Evolutionary conservation across 208 protist species (phyloP).

Genomic region (Phytomonas serpens): DNA sequence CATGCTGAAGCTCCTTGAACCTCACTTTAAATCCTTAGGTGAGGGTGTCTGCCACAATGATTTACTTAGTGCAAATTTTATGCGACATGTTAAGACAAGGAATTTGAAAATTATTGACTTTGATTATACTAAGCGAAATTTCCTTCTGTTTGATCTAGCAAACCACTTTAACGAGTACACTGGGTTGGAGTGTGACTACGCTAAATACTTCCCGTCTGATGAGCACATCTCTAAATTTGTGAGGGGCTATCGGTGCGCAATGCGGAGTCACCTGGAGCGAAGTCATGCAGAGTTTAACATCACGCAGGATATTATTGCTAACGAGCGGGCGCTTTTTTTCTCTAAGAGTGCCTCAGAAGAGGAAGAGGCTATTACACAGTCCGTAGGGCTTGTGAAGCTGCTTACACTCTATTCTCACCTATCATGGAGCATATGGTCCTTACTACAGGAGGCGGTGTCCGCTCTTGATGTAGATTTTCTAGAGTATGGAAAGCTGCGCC

Average conservation of each 20-base stretch:
- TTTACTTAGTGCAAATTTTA: conserved; percentile 86
- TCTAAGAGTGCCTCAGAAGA: conserved; percentile 23
- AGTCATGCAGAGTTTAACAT: neutral
- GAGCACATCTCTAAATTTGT: conserved; percentile 70
- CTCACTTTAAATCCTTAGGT: conserved; percentile 19
- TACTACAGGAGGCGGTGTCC: conserved; percentile 87
- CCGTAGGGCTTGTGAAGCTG: conserved; percentile 53
- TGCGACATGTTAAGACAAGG: conserved; percentile 46
- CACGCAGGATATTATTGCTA: conserved; percentile 33
- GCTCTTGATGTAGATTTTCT: conserved; percentile 83
- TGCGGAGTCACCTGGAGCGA: conserved; percentile 37
- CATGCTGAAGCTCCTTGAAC: conserved; percentile 35
- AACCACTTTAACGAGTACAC: conserved; percentile 93
- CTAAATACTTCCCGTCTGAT: conserved; percentile 64
- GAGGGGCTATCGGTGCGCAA: conserved; percentile 47
- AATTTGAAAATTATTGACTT: conserved; percentile 89
- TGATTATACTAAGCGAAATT: conserved; percentile 87
- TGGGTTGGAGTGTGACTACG: conserved; percentile 86
- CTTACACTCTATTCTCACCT: conserved; percentile 80
- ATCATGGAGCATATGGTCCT: conserved; percentile 77
- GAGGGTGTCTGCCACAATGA: conserved; percentile 89
- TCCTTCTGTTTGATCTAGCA: conserved; percentile 81
- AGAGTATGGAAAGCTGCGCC: conserved; percentile 57
- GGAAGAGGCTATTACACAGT: conserved; percentile 22
- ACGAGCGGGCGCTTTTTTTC: conserved; percentile 43